Conservation (phyloP, 1,284 basidiomycete genomes). For the Fomitiporia mediterranea region DNA sequence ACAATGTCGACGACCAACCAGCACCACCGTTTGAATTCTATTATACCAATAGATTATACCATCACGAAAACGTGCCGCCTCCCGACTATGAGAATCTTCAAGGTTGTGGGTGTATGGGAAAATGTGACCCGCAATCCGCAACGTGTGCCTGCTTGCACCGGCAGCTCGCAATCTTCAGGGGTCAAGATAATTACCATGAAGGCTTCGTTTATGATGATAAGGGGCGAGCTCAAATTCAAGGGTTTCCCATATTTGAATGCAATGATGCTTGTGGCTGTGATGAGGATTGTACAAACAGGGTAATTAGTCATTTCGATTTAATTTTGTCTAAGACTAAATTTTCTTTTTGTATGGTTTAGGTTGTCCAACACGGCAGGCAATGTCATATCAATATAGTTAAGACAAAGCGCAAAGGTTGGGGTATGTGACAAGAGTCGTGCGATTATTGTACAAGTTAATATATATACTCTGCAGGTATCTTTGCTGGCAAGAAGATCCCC, state of each 20-base stretch:
- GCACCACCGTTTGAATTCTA: slow-evolving; percentile 74
- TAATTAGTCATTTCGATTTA: slow-evolving; percentile 32
- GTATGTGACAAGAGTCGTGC: slow-evolving; percentile 35
- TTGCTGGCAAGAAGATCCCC: slow-evolving; percentile 62
- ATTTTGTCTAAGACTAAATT: neutral
- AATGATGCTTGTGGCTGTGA: slow-evolving; percentile 79
- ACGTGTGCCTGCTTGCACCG: slow-evolving; percentile 64
- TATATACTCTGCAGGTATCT: slow-evolving; percentile 47
- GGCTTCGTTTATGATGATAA: slow-evolving; percentile 67
- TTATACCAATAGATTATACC: slow-evolving; percentile 75
- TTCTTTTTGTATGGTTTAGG: slow-evolving; percentile 41
- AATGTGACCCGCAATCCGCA: slow-evolving; percentile 63
- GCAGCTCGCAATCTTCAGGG: slow-evolving; percentile 44
- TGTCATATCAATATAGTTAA: slow-evolving; percentile 58
- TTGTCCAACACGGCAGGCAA: slow-evolving; percentile 77
- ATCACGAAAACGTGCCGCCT: slow-evolving; percentile 58
- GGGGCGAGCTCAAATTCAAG: slow-evolving; percentile 43
- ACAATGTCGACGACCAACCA: slow-evolving; percentile 57
- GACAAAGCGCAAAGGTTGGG: slow-evolving; percentile 79
- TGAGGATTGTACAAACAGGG: slow-evolving; percentile 77
- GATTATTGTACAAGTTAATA: neutral
- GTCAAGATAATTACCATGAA: slow-evolving; percentile 26
- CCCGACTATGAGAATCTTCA: slow-evolving; percentile 54
- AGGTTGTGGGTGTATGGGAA: slow-evolving; percentile 71
- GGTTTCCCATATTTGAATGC: slow-evolving; percentile 81